Base-by-base conservation (phyloP, 2,329 filamentous ascomycete genomes). In the Exophiala viscosa region DNA sequence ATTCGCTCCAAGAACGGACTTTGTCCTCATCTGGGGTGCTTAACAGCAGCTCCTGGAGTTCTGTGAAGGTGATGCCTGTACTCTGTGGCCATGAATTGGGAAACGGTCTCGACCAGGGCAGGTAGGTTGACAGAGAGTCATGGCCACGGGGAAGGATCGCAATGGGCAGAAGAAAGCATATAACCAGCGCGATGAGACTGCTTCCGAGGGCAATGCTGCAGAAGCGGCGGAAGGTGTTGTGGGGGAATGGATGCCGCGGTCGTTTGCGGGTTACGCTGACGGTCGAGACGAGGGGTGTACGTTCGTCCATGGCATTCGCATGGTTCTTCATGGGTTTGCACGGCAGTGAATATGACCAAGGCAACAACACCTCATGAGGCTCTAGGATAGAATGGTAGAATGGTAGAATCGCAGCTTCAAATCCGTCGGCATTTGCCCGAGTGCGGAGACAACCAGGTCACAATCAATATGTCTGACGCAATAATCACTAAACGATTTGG, bases 1-100 rank as follows among this genome's bases (percentile, higher is more conserved):
- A 92, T 57, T 75, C 76, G 68, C 84, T 88, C 87, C 87, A 91
- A 70, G 89, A 82, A 58, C 80, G 76, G 7, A 80, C 80, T 57
- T 80, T 80, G 13, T 73, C 70, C 34, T 76, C 73, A 39, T 75
- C 73, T 1, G 82, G 82, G 1, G 79, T 83, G 11, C 72, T 69
- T 4, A 75, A 67, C 23, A 85, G 67, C 36, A 83, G 74, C 17
- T 76, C 66, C 61, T 80, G 75, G 41, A 86, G 71, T 35, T 81
- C 73, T n/a, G 76, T 67, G 58, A 78, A 83, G 20, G 70, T 69
- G 41, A 84, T 62, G 11, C 79, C 77, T 36, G 69, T 55, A 10
- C 68, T 67, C 32, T 70, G 62, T 0, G 73, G 72, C 73, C 72
- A 76, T 38, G 66, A 64, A 44, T 71, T 64, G 13, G 73, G 69